Conservation (phyloP, 192 early-diverging fungal genomes). For the Obelidium mucronatum region DNA sequence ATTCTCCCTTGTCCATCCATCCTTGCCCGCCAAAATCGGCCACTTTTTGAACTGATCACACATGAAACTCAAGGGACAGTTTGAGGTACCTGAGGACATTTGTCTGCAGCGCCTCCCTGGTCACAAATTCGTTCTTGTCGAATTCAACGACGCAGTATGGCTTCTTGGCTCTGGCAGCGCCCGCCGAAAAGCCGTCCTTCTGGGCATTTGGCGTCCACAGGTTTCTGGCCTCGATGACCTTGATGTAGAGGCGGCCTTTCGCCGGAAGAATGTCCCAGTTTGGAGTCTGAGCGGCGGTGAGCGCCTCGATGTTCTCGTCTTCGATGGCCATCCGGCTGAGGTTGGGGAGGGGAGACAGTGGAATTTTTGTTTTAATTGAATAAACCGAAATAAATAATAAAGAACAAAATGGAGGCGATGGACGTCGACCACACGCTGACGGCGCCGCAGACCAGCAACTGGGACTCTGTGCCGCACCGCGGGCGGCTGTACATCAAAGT, state of each 20-base stretch:
- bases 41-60: not conserved
- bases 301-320: too few relatives aligned
- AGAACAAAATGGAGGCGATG: not conserved
- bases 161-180: not conserved
- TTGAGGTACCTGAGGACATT: not conserved
- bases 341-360: too few relatives aligned
- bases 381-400: too few relatives aligned
- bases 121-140: conserved; percentile 87
- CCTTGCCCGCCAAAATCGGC: too few relatives aligned
- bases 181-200: conserved; percentile 47
- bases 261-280: conserved; percentile 20
- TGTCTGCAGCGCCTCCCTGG: conserved; percentile 8
- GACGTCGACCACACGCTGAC: not conserved
- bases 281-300: not conserved
- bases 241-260: conserved; percentile 53
- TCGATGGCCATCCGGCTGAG: too few relatives aligned
- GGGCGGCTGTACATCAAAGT: conserved; percentile 55
- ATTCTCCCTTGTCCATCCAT: too few relatives aligned
- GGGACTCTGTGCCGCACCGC: conserved; percentile 16
- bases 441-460: not conserved
- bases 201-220: conserved; percentile 72
- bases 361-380: too few relatives aligned
- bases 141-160: conserved; percentile 89
- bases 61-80: not conserved
- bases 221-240: conserved; percentile 80